Conservation (phyloP, 2,329 filamentous ascomycete genomes). For the Claviceps citrina region DNA sequence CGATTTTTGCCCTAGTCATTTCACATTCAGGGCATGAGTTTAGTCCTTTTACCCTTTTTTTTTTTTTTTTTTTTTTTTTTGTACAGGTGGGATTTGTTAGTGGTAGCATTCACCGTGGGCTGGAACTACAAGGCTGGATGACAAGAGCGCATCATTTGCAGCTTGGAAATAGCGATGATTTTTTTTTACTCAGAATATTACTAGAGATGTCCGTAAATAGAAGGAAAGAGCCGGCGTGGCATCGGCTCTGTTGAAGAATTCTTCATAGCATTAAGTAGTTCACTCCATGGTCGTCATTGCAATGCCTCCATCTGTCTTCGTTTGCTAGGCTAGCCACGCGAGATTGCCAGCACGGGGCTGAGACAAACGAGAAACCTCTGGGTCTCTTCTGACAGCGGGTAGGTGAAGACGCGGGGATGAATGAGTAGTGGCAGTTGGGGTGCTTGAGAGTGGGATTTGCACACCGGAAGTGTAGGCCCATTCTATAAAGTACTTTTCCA, state of each 20-base stretch:
- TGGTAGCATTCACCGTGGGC: too few species aligned
- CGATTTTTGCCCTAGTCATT: too few species aligned
- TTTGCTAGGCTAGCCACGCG: not conserved
- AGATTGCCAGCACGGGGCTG: not conserved
- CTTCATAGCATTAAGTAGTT: too few species aligned
- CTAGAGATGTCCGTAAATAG: not conserved
- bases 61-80: not conserved
- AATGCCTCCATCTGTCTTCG: not conserved
- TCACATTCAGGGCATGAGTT: not conserved
- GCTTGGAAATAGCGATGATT: not conserved
- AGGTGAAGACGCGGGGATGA: not conserved
- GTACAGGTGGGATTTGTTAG: not conserved
- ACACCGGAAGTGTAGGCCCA: not conserved
- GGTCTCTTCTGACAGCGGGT: too few species aligned
- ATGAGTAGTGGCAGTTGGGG: not conserved
- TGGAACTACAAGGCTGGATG: not conserved
- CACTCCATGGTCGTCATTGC: too few species aligned
- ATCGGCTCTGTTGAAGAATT: not conserved
- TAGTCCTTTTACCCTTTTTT: not conserved
- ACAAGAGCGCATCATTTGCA: not conserved
- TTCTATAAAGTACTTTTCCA: not conserved
- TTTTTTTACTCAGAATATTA: not conserved
- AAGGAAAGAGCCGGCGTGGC: not conserved
- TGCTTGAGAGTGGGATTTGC: not conserved
- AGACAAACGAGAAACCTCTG: not conserved